Evolutionary conservation across 257 asterid genomes (phyloP), one percentile per base, ranked within the genome.

Genomic region (Leonotis leonurus): DNA sequence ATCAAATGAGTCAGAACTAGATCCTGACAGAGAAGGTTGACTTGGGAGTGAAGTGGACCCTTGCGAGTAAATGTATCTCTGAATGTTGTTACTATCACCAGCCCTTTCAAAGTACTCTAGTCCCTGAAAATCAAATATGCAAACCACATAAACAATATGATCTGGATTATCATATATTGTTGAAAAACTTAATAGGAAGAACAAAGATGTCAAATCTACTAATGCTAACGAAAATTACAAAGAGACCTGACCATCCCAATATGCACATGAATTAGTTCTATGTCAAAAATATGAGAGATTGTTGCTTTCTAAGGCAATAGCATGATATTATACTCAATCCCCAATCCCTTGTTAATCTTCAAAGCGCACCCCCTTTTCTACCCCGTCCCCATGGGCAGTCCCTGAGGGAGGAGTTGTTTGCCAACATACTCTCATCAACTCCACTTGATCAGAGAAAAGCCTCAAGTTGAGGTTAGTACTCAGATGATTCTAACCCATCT

Each of bases 1-100:
- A 49, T 82, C 88, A 39, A 76, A 69, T 30, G 95, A 78, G 73
- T 68, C 79, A 70, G 76, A 80, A 71, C 90, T 83, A 58, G 73
- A 74, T 26, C 76, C 94, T 17, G 91, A 87, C 51, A 72, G 66
- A 44, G 91, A 78, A 72, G 91, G 91, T 64, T 48, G 75, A 70
- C 78, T 81, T 36, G 95, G 65, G 52, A 70, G 75, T 60, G 81
- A 78, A 55, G 72, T 64, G 50, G 78, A 67, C 64, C 80, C 77
- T n/a, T 46, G 77, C 24, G 63, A 65, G 70, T 64, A 67, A 58
- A 63, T 65, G 33, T 71, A 75, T 56, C 76, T 79, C 65, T 73
- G 85, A 67, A 50, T 35, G 64, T 60, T 77, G 72, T 71, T 45
- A 53, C 60, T 51, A 50, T 54, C 65, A 49, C 73, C 75, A 52